Percentiles rank a stretch among this genome's conserved stretches.
Evolutionary conservation across 2,329 filamentous ascomycete genomes (phyloP).

Genomic region (Tolypocladium paradoxum): DNA sequence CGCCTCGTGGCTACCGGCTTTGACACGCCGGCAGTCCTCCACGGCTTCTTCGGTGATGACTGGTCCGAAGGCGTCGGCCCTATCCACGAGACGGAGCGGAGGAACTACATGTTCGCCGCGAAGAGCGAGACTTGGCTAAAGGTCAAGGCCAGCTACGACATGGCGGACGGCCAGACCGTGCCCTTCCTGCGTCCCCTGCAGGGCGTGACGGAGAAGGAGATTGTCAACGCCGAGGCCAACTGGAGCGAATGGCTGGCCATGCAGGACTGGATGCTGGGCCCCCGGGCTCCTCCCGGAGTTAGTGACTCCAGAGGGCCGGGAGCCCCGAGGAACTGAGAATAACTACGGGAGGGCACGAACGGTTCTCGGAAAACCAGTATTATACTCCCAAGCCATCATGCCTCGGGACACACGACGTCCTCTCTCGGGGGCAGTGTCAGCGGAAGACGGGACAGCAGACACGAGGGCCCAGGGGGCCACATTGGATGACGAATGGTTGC

Average conservation of each 20-base stretch:
- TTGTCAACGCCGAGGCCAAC: slow-evolving; percentile 66
- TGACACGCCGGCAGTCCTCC: slow-evolving; percentile 75
- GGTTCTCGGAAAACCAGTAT: neutral
- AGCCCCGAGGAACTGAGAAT: neutral
- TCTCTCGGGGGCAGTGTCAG: neutral
- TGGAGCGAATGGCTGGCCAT: slow-evolving; percentile 96
- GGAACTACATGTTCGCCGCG: slow-evolving; percentile 90
- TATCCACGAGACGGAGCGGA: slow-evolving; percentile 77
- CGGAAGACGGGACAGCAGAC: neutral
- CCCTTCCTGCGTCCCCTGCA: slow-evolving; percentile 82
- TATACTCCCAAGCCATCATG: neutral
- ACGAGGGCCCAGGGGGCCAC: neutral
- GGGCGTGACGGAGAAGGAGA: slow-evolving; percentile 65
- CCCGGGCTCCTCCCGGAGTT: slow-evolving; percentile 47
- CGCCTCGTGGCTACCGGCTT: slow-evolving; percentile 86
- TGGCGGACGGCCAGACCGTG: slow-evolving; percentile 68
- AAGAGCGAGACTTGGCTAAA: slow-evolving; percentile 86
- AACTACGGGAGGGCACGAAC: neutral
- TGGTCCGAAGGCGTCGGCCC: slow-evolving; percentile 72
- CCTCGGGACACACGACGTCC: neutral
- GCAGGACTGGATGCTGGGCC: slow-evolving; percentile 98
- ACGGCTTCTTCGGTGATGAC: slow-evolving; percentile 94
- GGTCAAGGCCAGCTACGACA: slow-evolving; percentile 87
- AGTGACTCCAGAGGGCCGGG: slow-evolving; percentile 9
- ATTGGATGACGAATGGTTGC: neutral